Base-by-base conservation (phyloP, 1,284 basidiomycete genomes). In the Apiotrichum akiyoshidainum region DNA sequence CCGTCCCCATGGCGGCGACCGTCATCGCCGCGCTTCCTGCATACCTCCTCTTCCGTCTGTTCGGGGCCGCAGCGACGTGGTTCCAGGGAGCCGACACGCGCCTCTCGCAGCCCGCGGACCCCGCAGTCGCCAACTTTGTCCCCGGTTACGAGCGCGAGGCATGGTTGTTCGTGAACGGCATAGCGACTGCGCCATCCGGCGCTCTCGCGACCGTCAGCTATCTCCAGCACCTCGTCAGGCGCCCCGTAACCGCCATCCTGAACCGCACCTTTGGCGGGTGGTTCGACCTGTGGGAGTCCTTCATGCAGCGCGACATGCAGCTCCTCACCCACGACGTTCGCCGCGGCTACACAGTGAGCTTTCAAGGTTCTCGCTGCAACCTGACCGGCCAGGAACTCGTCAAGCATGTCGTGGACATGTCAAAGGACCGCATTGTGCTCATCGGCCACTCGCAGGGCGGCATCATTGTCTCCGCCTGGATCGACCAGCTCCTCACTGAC, bases 81-180 rank as follows among this genome's bases (percentile, higher is more conserved):
- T 33, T 37, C 44, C 52, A 52, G 33, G 51, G 51, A 12, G 17
- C 17, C 2, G 22, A 22, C 7, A 34, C 37, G 5, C 40, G 51
- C 6, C 22, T 19, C 12, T 52, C 51, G 4, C 14, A 34, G n/a
- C 51, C 40, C 7, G 9, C 31, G 31, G 33, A 52, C 14, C 26
- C 17, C 41, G 17, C 49, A 37, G 22, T 41, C 5, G 40, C 16
- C 42, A 14, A 54, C 50, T 65, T 54, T 40, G 37, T 50, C 5
- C 35, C 42, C 5, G 44, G 44, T 9, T 12, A 44, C 31, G 45
- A 54, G 12, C 42, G 52, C 44, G 52, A 54, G 44, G 10, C 33
- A 21, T 70, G 69, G 69, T 46, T 70, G 21, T 67, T 65, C 47
- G 65, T 71, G n/a, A 68, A 68, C 58, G 69, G 69, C 44, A 63